Percentiles rank a stretch among this genome's conserved stretches.
These are phyloP conservation scores for Zymoseptoria tritici DNA, from an alignment of 2,329 filamentous ascomycete genomes.

Conservation along the genomic window DNA sequence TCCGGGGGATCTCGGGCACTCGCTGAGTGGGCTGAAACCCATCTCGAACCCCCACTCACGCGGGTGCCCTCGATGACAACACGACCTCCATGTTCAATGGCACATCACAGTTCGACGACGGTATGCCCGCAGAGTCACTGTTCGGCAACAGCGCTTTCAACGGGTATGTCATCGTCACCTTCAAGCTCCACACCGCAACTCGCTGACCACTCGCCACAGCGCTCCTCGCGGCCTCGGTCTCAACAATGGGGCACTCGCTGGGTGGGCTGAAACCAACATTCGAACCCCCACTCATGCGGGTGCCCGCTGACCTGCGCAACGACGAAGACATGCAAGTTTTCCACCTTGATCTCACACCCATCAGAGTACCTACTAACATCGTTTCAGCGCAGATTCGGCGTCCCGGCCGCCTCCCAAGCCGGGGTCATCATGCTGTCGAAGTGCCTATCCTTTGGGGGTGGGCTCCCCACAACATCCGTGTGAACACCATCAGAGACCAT, in stretches of 20 bases:
- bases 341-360: no score
- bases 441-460: no score
- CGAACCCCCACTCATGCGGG: conserved; percentile 69
- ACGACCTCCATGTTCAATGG: conserved; percentile 38
- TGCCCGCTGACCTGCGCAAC: no score
- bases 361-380: no score
- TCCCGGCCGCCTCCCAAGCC: no score
- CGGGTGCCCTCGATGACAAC: conserved; percentile 58
- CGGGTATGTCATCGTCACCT: conserved; percentile 44
- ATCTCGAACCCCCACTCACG: conserved; percentile 60
- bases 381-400: no score
- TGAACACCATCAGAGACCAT: conserved; percentile 49
- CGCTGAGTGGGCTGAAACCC: not conserved
- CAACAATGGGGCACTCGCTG: conserved; percentile 70
- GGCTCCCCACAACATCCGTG: no score
- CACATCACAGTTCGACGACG: conserved; percentile 18
- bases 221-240: conserved; percentile 71
- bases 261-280: conserved; percentile 50
- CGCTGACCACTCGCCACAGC: conserved; percentile 35
- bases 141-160: conserved; percentile 19
- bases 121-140: conserved; percentile 19
- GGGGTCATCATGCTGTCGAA: no score
- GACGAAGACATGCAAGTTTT: no score
- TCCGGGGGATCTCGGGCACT: not conserved
- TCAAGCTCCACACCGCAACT: conserved; percentile 20